A percentile compares a stretch with the other conserved stretches of the same genome.
These are phyloP conservation scores for Drosera spatulata DNA, from an alignment of 179 eudicot species.

Conservation along the genomic window DNA sequence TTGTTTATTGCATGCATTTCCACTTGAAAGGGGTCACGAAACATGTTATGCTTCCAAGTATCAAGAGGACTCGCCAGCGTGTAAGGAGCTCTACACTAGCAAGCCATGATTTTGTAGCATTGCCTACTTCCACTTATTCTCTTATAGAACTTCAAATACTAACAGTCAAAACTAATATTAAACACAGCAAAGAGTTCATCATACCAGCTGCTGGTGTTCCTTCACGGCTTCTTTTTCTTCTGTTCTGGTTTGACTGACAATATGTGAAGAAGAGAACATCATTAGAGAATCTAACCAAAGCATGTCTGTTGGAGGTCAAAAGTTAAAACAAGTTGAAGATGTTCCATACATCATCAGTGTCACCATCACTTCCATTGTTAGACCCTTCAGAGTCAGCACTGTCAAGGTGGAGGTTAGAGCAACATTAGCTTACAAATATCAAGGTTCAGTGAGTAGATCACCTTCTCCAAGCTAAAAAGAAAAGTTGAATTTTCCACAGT, in stretches of 20 bases:
- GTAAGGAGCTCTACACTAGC: background rate
- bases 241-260: conserved; percentile 40
- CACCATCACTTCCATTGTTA: conserved; percentile 79
- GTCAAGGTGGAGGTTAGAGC: conserved; percentile 14
- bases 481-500: no score
- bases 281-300: background rate
- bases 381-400: conserved; percentile 83
- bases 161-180: background rate
- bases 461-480: no score
- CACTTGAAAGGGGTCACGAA: background rate
- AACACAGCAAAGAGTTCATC: conserved; percentile 3
- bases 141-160: background rate
- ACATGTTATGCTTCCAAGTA: no score
- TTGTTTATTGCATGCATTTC: background rate
- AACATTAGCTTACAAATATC: no score
- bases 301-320: conserved; percentile 1
- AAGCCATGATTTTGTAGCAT: background rate
- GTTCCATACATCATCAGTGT: conserved; percentile 50
- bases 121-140: background rate
- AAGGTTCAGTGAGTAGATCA: no score
- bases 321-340: conserved; percentile 6
- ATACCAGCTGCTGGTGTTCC: conserved; percentile 50
- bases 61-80: no score
- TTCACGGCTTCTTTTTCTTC: conserved; percentile 61
- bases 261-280: background rate